Percentiles rank a stretch among this genome's conserved stretches.
Evolutionary conservation across 768 basidiomycete species (phyloP).

Genomic region (Russula earlei): DNA sequence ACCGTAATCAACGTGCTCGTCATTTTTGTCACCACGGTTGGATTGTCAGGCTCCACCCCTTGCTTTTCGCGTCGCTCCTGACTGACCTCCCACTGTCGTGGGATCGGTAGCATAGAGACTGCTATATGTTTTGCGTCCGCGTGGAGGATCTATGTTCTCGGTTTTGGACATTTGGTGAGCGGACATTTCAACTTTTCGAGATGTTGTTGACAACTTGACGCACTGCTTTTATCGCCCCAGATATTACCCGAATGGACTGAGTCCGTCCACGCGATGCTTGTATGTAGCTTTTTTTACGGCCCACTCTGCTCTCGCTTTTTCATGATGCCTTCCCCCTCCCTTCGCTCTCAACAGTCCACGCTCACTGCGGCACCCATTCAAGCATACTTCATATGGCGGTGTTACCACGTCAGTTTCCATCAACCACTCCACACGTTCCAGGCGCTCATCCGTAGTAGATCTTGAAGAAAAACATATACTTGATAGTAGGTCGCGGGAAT

Average conservation of each 20-base stretch:
- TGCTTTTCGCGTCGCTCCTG: not conserved
- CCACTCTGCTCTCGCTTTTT: not conserved
- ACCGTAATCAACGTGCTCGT: not conserved
- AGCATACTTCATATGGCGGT: slow-evolving; percentile 8
- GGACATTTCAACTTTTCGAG: not conserved
- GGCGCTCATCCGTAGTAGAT: not conserved
- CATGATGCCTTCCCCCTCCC: too few relatives aligned
- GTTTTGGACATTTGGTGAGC: slow-evolving; percentile 3
- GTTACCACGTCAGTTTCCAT: slow-evolving; percentile 4
- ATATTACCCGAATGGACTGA: not conserved
- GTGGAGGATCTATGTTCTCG: slow-evolving; percentile 2
- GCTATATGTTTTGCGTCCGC: slow-evolving; percentile 3
- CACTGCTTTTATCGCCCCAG: not conserved
- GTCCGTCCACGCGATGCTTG: slow-evolving; percentile 2
- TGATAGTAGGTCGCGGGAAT: not conserved
- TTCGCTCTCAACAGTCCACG: not conserved
- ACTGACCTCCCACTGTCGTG: not conserved
- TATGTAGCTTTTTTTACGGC: not conserved
- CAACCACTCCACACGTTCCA: not conserved
- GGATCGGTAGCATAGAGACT: not conserved
- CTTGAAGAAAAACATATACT: not conserved
- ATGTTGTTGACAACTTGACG: not conserved
- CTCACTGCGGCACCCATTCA: slow-evolving; percentile 4
- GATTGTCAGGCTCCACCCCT: slow-evolving; percentile 3
- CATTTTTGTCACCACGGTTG: slow-evolving; percentile 1